These are phyloP conservation scores for Scytalidium sp. DNA, from an alignment of 2,329 filamentous ascomycete genomes.

Conservation along the genomic window DNA sequence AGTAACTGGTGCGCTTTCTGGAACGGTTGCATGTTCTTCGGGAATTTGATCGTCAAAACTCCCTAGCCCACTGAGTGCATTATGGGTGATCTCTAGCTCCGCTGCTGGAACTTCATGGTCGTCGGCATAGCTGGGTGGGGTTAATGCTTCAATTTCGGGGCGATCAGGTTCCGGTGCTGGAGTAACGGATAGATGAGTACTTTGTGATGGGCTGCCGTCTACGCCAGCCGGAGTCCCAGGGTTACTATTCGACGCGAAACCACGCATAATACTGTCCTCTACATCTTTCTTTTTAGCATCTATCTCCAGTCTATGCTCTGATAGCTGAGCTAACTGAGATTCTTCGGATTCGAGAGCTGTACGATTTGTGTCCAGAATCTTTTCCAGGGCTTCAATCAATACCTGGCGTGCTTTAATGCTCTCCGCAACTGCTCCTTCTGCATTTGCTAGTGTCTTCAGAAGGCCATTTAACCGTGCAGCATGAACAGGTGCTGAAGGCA, in stretches of 20 bases:
- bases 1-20: conserved; percentile 16
- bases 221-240: conserved; percentile 45
- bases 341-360: conserved; percentile 69
- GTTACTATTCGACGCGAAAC: conserved; percentile 62
- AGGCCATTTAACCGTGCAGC: conserved; percentile 85
- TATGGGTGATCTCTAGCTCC: conserved; percentile 34
- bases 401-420: conserved; percentile 81
- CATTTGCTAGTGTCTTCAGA: conserved; percentile 83
- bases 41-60: conserved; percentile 4
- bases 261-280: conserved; percentile 86
- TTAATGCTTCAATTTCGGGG: conserved; percentile 82
- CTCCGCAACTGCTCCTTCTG: conserved; percentile 85
- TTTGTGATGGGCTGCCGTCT: conserved; percentile 31
- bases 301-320: conserved; percentile 65
- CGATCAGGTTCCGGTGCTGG: conserved; percentile 61
- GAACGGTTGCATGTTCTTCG: conserved; percentile 21
- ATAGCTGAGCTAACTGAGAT: conserved; percentile 59
- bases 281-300: conserved; percentile 85
- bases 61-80: conserved; percentile 3
- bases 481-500: conserved; percentile 84
- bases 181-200: conserved; percentile 35
- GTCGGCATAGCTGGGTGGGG: conserved; percentile 61
- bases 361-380: conserved; percentile 72
- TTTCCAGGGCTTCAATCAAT: conserved; percentile 78
- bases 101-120: conserved; percentile 30